A percentile compares a stretch with the other conserved stretches of the same genome.
phyloP scores from a whole-genome alignment of 2,329 filamentous ascomycete genomes.

The Paracamarosporium sp. region DNA sequence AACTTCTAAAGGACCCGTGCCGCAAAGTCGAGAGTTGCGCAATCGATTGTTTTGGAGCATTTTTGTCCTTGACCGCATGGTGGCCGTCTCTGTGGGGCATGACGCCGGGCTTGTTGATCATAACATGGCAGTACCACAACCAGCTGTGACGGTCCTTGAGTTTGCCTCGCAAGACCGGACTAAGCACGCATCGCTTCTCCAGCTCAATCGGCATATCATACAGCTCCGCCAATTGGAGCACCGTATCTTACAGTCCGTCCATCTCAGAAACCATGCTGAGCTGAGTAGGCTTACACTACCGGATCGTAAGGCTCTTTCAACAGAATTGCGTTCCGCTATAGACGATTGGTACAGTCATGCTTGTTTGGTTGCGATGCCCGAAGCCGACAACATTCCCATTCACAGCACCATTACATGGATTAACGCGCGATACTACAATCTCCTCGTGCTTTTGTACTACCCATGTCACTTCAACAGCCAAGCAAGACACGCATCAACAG shows the following conservation, averaged over 20 bases:
- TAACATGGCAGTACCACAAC: background rate
- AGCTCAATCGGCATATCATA: conserved; percentile 5
- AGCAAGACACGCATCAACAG: background rate
- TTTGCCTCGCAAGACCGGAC: conserved; percentile 2
- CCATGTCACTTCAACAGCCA: conserved; percentile 8
- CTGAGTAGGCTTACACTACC: background rate
- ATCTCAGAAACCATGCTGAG: background rate
- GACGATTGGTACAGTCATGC: conserved; percentile 4
- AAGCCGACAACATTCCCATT: conserved; percentile 2
- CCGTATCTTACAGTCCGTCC: background rate
- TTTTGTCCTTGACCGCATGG: conserved; percentile 6
- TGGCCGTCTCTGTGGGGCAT: background rate
- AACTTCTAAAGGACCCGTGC: background rate
- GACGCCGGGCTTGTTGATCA: background rate
- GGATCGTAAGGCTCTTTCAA: background rate
- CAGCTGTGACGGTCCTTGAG: background rate
- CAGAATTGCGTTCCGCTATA: conserved; percentile 4
- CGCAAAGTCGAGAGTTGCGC: background rate
- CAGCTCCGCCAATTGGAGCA: conserved; percentile 4
- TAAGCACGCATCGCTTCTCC: background rate
- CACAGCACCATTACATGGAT: conserved; percentile 5
- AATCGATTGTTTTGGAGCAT: conserved; percentile 6
- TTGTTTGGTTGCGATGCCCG: background rate
- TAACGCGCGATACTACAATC: conserved; percentile 4
- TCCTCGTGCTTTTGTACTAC: conserved; percentile 1